These are phyloP conservation scores for Dendrocalamus latiflorus DNA, from an alignment of 202 grass and related monocot species.

Conservation along the genomic window DNA sequence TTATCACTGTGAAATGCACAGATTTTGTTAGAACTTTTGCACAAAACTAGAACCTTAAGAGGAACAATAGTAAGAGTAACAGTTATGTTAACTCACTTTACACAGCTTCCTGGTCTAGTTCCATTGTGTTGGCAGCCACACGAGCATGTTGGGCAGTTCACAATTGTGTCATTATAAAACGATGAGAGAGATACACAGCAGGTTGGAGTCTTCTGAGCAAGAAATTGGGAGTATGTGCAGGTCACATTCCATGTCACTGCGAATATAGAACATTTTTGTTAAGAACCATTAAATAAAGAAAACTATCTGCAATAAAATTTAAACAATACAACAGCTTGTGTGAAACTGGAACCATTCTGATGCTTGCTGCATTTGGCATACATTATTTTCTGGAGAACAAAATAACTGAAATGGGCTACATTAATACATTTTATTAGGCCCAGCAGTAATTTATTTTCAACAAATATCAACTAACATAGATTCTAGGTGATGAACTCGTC, in stretches of 20 bases:
- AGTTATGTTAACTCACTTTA: conserved; percentile 60
- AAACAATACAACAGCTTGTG: neutral
- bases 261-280: conserved; percentile 29
- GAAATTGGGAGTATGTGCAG: conserved; percentile 96
- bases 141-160: conserved; percentile 91
- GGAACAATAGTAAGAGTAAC: conserved; percentile 18
- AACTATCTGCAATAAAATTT: neutral
- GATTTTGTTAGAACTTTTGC: conserved; percentile 17
- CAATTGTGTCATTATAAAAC: conserved; percentile 95
- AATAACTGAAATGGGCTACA: neutral
- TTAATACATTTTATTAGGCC: neutral
- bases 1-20: conserved; percentile 56
- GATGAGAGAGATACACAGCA: conserved; percentile 99
- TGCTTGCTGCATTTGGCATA: conserved; percentile 1
- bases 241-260: conserved; percentile 99
- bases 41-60: conserved; percentile 6
- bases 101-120: conserved; percentile 74
- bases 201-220: conserved; percentile 87
- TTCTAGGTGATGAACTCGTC: neutral
- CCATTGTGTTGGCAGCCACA: conserved; percentile 81
- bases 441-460: neutral
- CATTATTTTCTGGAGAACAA: neutral
- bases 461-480: neutral
- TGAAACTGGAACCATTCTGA: neutral
- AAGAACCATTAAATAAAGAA: conserved; percentile 19